phyloP scores from a whole-genome alignment of 2,329 filamentous ascomycete species.

The Fusarium pseudocircinatum region DNA sequence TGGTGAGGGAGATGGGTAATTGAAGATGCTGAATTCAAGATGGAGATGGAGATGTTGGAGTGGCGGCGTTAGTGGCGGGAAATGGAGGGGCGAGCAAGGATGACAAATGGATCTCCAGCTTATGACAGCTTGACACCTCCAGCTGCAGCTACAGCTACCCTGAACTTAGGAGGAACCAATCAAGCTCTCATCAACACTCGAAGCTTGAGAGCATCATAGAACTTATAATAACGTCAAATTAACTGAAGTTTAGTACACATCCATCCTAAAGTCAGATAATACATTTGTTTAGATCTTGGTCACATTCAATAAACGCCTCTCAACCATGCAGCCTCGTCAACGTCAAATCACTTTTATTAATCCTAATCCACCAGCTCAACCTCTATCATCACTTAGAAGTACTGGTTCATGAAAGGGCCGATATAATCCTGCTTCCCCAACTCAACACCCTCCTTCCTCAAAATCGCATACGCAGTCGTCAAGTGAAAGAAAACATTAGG shows the following conservation, averaged over 20 bases:
- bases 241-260: background rate
- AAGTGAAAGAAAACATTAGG: conserved; percentile 74
- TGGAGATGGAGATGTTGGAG: background rate
- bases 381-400: conserved; percentile 12
- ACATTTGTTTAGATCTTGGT: accelerated
- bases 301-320: background rate
- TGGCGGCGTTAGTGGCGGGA: background rate
- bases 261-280: accelerated
- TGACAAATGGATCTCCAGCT: conserved; percentile 23
- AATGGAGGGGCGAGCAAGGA: conserved; percentile 26
- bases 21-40: background rate
- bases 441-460: conserved; percentile 68
- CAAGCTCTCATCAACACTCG: background rate
- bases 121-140: background rate
- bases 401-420: conserved; percentile 44
- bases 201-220: background rate
- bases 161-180: background rate
- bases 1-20: background rate
- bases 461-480: conserved; percentile 66
- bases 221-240: background rate
- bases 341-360: conserved; percentile 14
- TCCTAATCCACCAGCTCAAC: background rate
- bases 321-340: background rate
- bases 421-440: conserved; percentile 71
- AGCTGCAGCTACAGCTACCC: conserved; percentile 5